Percentiles rank a stretch among this genome's conserved stretches.
Evolutionary conservation across 768 basidiomycete genomes (phyloP).

Genomic region (Phlebiopsis flavidoalba): DNA sequence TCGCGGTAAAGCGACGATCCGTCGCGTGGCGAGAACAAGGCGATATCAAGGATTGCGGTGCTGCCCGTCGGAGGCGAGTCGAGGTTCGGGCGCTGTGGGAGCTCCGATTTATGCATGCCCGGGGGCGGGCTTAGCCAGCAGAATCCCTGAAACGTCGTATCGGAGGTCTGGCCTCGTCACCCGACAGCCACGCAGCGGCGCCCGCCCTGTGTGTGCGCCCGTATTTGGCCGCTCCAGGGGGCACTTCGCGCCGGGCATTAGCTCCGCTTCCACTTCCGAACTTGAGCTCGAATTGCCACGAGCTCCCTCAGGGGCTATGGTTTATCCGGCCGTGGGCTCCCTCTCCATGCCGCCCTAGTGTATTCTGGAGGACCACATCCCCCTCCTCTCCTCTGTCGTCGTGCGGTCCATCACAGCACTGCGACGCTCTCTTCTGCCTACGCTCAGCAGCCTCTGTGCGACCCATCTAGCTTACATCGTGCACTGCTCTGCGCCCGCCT

Average conservation of each 20-base stretch:
- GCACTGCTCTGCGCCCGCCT: too few species aligned
- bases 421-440: slow-evolving; percentile 3
- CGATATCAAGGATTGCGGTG: too few species aligned
- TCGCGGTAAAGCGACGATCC: too few species aligned
- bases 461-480: neutral
- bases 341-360: neutral
- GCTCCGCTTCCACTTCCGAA: neutral
- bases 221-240: neutral
- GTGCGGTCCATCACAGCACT: slow-evolving; percentile 6
- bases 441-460: neutral
- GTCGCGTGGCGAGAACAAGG: too few species aligned
- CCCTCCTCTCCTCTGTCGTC: slow-evolving; percentile 3
- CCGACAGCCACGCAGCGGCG: neutral
- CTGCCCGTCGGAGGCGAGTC: too few species aligned
- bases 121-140: too few species aligned
- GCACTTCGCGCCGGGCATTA: neutral
- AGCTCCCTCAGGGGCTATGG: slow-evolving; percentile 2
- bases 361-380: slow-evolving; percentile 1
- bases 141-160: too few species aligned
- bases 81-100: too few species aligned
- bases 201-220: neutral
- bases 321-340: slow-evolving; percentile 4
- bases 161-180: neutral
- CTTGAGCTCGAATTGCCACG: slow-evolving; percentile 1
- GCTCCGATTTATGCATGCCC: too few species aligned